Evolutionary conservation across 2,329 filamentous ascomycete genomes (phyloP).

Genomic region (Arthrobotrys conoides): DNA sequence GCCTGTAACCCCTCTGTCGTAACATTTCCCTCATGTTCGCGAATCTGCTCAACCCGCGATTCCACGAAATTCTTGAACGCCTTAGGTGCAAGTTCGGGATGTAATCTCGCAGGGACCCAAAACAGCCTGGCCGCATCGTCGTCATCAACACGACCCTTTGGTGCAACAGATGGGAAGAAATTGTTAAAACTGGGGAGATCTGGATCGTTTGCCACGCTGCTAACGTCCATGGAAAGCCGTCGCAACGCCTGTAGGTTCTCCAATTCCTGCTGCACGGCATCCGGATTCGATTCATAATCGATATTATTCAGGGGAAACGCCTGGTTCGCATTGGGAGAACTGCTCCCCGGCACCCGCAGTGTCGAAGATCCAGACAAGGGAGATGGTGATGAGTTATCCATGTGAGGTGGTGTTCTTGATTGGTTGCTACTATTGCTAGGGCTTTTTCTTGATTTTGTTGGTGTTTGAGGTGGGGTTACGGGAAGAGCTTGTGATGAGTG

Average conservation of each 20-base stretch:
- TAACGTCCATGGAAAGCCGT: constrained; percentile 94
- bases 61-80: constrained; percentile 98
- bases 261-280: constrained; percentile 89
- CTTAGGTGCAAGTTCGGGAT: constrained; percentile 93
- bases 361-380: constrained; percentile 72
- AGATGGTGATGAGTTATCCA: constrained; percentile 71
- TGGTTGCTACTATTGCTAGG: constrained; percentile 61
- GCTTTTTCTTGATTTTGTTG: constrained; percentile 60
- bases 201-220: constrained; percentile 75
- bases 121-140: constrained; percentile 89
- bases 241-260: constrained; percentile 92
- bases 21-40: constrained; percentile 69
- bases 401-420: constrained; percentile 68
- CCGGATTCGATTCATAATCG: constrained; percentile 90
- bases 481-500: constrained; percentile 44
- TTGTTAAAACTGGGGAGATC: constrained; percentile 81
- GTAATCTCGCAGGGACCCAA: constrained; percentile 94
- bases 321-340: constrained; percentile 71
- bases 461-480: constrained; percentile 59
- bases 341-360: constrained; percentile 33
- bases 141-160: constrained; percentile 81
- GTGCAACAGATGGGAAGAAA: constrained; percentile 79
- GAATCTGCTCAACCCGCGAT: constrained; percentile 88
- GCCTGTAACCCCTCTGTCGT: constrained; percentile 73
- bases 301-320: constrained; percentile 84